Base-by-base conservation (phyloP, 352 stramenopile species). In the Pythium graminicola region DNA sequence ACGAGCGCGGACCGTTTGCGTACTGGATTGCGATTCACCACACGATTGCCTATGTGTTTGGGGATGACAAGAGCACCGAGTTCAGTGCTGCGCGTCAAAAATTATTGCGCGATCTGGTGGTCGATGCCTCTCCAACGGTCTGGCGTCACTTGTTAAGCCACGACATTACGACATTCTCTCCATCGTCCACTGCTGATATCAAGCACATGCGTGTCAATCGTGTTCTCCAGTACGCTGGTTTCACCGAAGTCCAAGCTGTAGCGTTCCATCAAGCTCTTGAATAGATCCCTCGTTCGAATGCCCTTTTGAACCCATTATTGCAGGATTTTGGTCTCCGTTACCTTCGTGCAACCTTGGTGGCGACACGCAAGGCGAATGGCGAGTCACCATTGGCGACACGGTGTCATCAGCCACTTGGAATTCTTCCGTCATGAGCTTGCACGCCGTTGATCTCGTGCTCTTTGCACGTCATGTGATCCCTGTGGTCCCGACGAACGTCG, bases 401-500 rank as follows among this genome's bases (percentile, higher is more conserved):
- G n/a, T n/a, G 1, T 27, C 49, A 23, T 28, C 50, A 57, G 29
- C 17, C 38, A 43, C 24, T 41, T 6, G 10, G 7, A 43, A 14
- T 38, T 36, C 20, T n/a, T 44, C 32, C n/a, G 45, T 20, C 28
- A 64, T 64, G 49, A 60, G 26, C 36, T 36, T 70, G 57, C 56
- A 69, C 19, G 32, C 43, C 19, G 75, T 81, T 36, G 76, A 91
- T 54, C 70, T 91, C 45, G 62, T 95, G 47, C 72, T 96, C 52
- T 80, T 76, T 54, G 85, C 84, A 14, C 65, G 64, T 16, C 73
- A 89, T 54, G 66, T 96, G 20, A 72, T 96, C 31, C 87, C 87
- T 40, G 80, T 96, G 8, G 70, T 92, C 13, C 81, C 82, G 4
- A 64, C 72, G 35, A 62, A 86, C 47, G 73, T 72, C 35, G 77